Evolutionary conservation across 179 eudicot species (phyloP).

Genomic region (Silene noctiflora): DNA sequence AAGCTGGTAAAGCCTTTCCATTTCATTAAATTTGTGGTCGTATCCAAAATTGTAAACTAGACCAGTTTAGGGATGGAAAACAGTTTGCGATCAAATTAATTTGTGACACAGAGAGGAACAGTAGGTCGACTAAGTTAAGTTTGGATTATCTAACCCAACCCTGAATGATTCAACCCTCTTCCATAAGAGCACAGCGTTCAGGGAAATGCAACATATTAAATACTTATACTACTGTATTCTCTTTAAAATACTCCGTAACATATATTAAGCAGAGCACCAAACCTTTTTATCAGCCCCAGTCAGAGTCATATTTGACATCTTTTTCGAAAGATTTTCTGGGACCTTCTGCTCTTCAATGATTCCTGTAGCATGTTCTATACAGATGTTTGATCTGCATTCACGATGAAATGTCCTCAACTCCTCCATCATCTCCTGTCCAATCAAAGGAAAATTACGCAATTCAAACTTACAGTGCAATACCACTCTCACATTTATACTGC

Average conservation of each 20-base stretch:
- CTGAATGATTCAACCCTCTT: neutral
- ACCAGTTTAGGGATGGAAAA: neutral
- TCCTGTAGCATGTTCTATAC: conserved; percentile 90
- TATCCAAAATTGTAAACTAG: too few relatives aligned
- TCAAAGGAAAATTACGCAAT: conserved; percentile 9
- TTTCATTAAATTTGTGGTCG: too few relatives aligned
- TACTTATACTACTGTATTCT: neutral
- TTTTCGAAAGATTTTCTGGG: conserved; percentile 74
- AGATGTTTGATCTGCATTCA: conserved; percentile 71
- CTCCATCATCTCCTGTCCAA: conserved; percentile 52
- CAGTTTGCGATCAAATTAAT: neutral
- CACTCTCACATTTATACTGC: neutral
- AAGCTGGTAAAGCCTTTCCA: too few relatives aligned
- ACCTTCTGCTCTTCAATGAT: conserved; percentile 79
- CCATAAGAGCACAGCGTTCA: neutral
- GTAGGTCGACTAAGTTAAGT: neutral
- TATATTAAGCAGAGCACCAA: conserved; percentile 13
- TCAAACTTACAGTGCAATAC: neutral
- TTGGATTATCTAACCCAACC: neutral
- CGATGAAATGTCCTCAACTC: conserved; percentile 57
- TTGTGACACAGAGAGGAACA: neutral
- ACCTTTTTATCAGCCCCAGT: conserved; percentile 74
- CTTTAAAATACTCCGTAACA: neutral
- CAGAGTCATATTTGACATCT: conserved; percentile 63
- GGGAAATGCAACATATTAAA: neutral